Percentiles rank a stretch among this genome's conserved stretches.
Conservation (phyloP, 2,329 filamentous ascomycete genomes). For the Trichoderma atroviride region DNA sequence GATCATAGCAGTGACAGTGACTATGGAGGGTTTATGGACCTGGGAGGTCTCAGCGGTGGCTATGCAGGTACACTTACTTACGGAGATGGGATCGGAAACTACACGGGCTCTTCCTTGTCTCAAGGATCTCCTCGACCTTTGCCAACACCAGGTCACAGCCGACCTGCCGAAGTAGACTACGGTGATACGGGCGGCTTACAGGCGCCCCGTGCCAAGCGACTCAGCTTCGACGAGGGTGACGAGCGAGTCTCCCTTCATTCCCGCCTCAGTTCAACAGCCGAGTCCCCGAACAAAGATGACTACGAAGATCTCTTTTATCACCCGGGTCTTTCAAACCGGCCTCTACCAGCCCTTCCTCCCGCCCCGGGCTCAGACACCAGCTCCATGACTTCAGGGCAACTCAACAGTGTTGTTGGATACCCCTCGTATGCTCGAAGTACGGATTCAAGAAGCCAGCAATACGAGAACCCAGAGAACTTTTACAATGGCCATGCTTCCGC, state of each 20-base stretch:
- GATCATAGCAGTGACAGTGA: slow-evolving; percentile 68
- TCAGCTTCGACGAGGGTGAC: slow-evolving; percentile 93
- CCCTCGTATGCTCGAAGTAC: slow-evolving; percentile 53
- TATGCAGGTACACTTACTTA: slow-evolving; percentile 59
- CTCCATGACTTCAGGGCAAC: slow-evolving; percentile 51
- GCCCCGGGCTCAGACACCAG: slow-evolving; percentile 64
- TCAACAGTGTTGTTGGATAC: slow-evolving; percentile 50
- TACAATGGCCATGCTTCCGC: slow-evolving; percentile 43
- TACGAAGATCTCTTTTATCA: slow-evolving; percentile 94
- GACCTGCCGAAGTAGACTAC: slow-evolving; percentile 74
- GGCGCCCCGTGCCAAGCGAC: slow-evolving; percentile 69
- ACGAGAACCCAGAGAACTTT: slow-evolving; percentile 55
- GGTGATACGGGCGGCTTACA: slow-evolving; percentile 88
- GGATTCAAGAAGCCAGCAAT: slow-evolving; percentile 45
- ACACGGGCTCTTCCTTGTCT: slow-evolving; percentile 44
- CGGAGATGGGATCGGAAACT: slow-evolving; percentile 48
- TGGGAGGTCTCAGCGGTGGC: slow-evolving; percentile 74
- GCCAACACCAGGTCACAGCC: slow-evolving; percentile 46
- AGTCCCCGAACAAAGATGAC: slow-evolving; percentile 70
- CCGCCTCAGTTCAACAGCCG: slow-evolving; percentile 60
- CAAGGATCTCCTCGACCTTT: slow-evolving; percentile 53
- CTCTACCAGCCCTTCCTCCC: slow-evolving; percentile 63
- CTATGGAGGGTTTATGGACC: slow-evolving; percentile 65
- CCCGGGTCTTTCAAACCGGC: slow-evolving; percentile 71
- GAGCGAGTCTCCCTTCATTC: slow-evolving; percentile 66